phyloP scores from a whole-genome alignment of 345 rosid species.

The Lepidium aucheri region DNA sequence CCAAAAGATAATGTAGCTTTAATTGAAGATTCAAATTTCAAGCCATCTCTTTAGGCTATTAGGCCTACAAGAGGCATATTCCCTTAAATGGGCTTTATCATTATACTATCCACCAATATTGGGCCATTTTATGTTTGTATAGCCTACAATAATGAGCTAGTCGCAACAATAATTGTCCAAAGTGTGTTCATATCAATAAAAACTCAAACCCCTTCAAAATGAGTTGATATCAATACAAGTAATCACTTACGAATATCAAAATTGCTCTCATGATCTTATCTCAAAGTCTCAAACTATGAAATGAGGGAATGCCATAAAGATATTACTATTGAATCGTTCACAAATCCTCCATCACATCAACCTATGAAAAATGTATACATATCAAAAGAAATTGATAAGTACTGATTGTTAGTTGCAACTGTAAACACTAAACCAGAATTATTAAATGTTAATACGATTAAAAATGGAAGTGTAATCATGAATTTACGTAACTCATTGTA shows the following conservation, averaged over 20 bases:
- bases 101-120: not conserved
- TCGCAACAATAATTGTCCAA: no score
- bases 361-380: not conserved
- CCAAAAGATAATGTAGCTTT: no score
- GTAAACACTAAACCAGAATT: constrained; percentile 12
- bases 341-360: constrained; percentile 16
- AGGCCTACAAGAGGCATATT: no score
- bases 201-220: no score
- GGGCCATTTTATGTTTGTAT: not conserved
- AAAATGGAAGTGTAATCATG: not conserved
- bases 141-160: not conserved
- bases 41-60: no score
- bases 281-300: not conserved
- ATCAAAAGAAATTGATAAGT: not conserved
- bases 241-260: not conserved
- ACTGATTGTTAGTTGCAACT: constrained; percentile 16
- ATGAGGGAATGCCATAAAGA: not conserved
- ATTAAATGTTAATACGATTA: not conserved
- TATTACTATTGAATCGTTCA: not conserved
- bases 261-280: not conserved
- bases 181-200: no score
- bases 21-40: no score
- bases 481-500: not conserved
- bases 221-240: not conserved
- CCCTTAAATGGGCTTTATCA: no score